Percentiles rank a stretch among this genome's conserved stretches.
Conservation (phyloP, 805 yeast genomes). For the Millerago galiae region DNA sequence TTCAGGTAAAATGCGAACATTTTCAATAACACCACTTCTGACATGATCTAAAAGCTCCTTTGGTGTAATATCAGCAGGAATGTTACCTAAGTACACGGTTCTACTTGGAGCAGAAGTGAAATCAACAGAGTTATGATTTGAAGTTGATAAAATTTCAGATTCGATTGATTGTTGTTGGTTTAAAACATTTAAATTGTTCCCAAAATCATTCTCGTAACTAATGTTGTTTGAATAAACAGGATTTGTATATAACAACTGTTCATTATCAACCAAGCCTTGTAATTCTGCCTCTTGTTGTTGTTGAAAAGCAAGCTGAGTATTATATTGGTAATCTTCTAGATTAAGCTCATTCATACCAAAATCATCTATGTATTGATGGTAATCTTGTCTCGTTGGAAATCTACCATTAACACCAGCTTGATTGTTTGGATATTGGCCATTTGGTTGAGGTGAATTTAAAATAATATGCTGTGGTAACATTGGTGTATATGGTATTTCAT, state of each 20-base stretch:
- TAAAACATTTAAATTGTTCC: not conserved
- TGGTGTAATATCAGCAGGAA: conserved; percentile 75
- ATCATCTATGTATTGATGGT: conserved; percentile 11
- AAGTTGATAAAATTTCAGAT: conserved; percentile 7
- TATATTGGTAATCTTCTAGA: conserved; percentile 5
- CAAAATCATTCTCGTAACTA: not conserved
- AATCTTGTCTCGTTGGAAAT: conserved; percentile 12
- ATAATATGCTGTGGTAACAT: conserved; percentile 22
- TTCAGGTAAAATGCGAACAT: conserved; percentile 67
- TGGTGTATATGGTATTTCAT: conserved; percentile 20
- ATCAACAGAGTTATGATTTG: conserved; percentile 13
- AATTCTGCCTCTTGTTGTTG: conserved; percentile 2
- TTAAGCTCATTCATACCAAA: conserved; percentile 4
- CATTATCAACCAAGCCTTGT: conserved; percentile 2
- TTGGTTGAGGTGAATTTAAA: conserved; percentile 18
- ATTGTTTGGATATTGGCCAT: conserved; percentile 6
- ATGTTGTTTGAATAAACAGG: not conserved
- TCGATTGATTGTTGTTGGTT: conserved; percentile 1
- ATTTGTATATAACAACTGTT: conserved; percentile 1
- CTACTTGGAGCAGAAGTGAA: conserved; percentile 57
- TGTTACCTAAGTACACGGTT: conserved; percentile 84
- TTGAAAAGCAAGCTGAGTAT: conserved; percentile 2
- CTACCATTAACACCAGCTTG: conserved; percentile 3
- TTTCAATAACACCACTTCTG: conserved; percentile 83
- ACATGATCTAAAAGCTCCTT: conserved; percentile 85